phyloP scores from a whole-genome alignment of 768 basidiomycete genomes.

The Psilocybe subaeruginosa region DNA sequence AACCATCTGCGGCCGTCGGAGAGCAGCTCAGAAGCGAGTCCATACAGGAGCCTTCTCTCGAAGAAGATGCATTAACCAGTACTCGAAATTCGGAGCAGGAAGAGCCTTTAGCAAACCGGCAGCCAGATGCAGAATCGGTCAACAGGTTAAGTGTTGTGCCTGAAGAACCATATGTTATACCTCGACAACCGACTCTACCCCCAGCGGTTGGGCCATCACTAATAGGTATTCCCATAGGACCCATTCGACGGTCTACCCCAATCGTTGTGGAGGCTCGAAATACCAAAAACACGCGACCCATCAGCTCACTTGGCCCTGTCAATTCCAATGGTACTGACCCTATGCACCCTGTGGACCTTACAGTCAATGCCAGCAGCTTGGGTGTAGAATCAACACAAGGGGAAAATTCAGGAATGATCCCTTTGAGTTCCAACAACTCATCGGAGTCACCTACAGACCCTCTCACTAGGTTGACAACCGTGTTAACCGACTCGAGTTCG shows the following conservation, averaged over 20 bases:
- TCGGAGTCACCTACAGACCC: not conserved
- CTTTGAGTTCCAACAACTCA: not conserved
- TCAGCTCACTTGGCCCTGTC: not conserved
- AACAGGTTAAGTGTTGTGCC: not conserved
- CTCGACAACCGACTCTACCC: constrained; percentile 4
- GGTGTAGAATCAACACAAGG: not conserved
- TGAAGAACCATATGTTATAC: not conserved
- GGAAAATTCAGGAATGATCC: not conserved
- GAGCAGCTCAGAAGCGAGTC: constrained; percentile 6
- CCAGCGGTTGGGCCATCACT: constrained; percentile 6
- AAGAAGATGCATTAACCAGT: not conserved
- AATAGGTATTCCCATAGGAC: constrained; percentile 10
- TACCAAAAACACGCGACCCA: not conserved
- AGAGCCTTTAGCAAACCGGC: not conserved
- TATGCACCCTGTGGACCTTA: not conserved
- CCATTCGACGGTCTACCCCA: constrained; percentile 7
- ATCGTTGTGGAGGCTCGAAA: not conserved
- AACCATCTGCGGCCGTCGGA: constrained; percentile 27
- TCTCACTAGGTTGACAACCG: not conserved
- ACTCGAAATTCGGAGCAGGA: not conserved
- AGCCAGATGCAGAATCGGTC: not conserved
- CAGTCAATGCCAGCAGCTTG: not conserved
- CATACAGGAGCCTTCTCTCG: not conserved
- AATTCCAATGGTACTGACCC: not conserved
- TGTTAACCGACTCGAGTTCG: constrained; percentile 3